Base-by-base conservation (phyloP, 2,329 filamentous ascomycete genomes). In the Clathrospora elynae region DNA sequence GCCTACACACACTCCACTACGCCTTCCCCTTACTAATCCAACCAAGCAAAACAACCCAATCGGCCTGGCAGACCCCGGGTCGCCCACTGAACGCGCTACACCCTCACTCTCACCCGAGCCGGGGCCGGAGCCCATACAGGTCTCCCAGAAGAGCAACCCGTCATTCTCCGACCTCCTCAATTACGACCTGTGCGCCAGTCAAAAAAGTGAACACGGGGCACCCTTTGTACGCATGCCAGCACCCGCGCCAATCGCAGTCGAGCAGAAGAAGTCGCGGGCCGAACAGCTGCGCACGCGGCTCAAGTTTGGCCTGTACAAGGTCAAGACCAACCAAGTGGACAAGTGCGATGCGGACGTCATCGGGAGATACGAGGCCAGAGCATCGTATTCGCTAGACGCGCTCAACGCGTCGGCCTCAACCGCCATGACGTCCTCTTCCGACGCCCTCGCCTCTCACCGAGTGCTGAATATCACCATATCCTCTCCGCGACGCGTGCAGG, bases 251-350 rank as follows among this genome's bases (percentile, higher is more conserved):
- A 32, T 37, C 11, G 33, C 43, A 12, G 45, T 41, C 20, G 43
- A 48, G 32, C 40, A 50, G 30, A 64, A 49, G 24, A 55, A 37
- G 32, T 66, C 87, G 78, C 79, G 81, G 70, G 84, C 83, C 13
- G 80, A 86, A 61, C 80, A 83, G 34, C 74, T 90, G 30, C 79
- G 79, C 36, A 77, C 88, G 7, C 80, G 86, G n/a, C 79, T 91
- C 11, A 77, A 80, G 18, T 78, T 90, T 13, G 87, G 86, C 10
- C 80, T 80, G 61, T 90, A 90, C 75, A 90, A 90, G 70, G 76
- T 91, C 53, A 79, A 78, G 43, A 90, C 87, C 2, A 83, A 86
- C 46, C 87, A 91, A 68, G 79, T 83, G 39, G 73, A 80, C 43
- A 76, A 87, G 18, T 84, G 86, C 1, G 51, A 58, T 77, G 88